Percentiles rank a stretch among this genome's conserved stretches.
Conservation (phyloP, 768 basidiomycete species). For the Termitomyces sp. region DNA sequence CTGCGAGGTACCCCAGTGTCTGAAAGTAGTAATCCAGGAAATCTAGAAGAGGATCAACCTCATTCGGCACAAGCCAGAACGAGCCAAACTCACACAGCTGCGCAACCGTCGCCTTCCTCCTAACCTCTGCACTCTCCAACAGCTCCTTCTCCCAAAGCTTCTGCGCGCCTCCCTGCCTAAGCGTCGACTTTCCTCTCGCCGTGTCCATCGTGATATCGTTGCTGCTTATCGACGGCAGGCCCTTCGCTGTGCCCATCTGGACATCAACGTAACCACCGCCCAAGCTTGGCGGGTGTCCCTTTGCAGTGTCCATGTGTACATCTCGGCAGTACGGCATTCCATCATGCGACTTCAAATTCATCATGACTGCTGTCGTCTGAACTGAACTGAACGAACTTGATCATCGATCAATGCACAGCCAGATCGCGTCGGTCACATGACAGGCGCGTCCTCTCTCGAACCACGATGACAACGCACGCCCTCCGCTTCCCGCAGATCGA, state of each 20-base stretch:
- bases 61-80: neutral
- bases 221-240: constrained; percentile 33
- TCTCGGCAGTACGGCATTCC: constrained; percentile 39
- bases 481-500: constrained; percentile 56
- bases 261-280: constrained; percentile 36
- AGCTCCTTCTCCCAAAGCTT: constrained; percentile 85
- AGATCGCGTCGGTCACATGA: constrained; percentile 18
- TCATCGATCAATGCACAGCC: neutral
- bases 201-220: constrained; percentile 72
- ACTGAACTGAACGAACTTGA: neutral
- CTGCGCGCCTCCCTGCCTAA: constrained; percentile 56
- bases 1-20: constrained; percentile 81
- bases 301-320: constrained; percentile 80
- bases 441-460: constrained; percentile 4
- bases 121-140: constrained; percentile 82
- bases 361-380: neutral
- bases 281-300: constrained; percentile 37
- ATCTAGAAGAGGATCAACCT: constrained; percentile 41
- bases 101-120: constrained; percentile 93
- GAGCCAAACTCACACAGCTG: constrained; percentile 76
- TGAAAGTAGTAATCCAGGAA: constrained; percentile 99
- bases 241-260: constrained; percentile 78
- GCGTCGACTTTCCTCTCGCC: constrained; percentile 48
- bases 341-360: constrained; percentile 16
- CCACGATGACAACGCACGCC: constrained; percentile 10